Base-by-base conservation (phyloP, 805 yeast species). In the Yamadazyma nakazawae region DNA sequence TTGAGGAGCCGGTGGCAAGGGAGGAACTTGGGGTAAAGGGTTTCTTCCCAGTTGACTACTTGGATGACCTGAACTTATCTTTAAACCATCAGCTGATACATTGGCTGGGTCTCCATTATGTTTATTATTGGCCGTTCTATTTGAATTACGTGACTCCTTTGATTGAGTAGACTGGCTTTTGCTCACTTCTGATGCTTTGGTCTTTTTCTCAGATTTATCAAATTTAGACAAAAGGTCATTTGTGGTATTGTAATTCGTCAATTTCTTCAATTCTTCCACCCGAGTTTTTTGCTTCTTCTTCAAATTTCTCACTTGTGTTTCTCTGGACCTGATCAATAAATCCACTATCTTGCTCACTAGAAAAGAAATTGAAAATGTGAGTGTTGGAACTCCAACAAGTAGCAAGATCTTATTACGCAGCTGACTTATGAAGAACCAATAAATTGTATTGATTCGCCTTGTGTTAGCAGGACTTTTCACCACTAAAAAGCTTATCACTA, bases 161-260 rank as follows among this genome's bases (percentile, higher is more conserved):
- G 11, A 12, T 10, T 24, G 25, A 11, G 4, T 14, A 25, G 19
- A 14, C n/a, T 16, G 18, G 8, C n/a, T 14, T 17, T 31, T 18
- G 8, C 16, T 28, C 10, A 11, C 10, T 17, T 16, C 36, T 5
- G n/a, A 18, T 2, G 26, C 32, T 2, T 18, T 16, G 7, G 25
- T n/a, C 14, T 32, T 36, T 17, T 44, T 45, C 17, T 45, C 30
- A 18, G 52, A 52, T 11, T 13, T 28, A 26, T 58, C 72, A 42
- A 62, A 90, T 56, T 90, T 74, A 43, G 76, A 78, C 37, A 91
- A 67, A 39, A 91, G 72, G n/a, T 85, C 81, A 62, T 81, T 82
- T 0, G 96, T 87, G 12, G 83, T 75, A 56, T 85, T 78, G 62
- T 81, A 92, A 53, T 87, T 85, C 13, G 96, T 86, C 57, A 80